Percentiles rank a stretch among this genome's conserved stretches.
These are phyloP conservation scores for Articulospora tetracladia DNA, from an alignment of 495 filamentous ascomycete genomes.

Conservation along the genomic window DNA sequence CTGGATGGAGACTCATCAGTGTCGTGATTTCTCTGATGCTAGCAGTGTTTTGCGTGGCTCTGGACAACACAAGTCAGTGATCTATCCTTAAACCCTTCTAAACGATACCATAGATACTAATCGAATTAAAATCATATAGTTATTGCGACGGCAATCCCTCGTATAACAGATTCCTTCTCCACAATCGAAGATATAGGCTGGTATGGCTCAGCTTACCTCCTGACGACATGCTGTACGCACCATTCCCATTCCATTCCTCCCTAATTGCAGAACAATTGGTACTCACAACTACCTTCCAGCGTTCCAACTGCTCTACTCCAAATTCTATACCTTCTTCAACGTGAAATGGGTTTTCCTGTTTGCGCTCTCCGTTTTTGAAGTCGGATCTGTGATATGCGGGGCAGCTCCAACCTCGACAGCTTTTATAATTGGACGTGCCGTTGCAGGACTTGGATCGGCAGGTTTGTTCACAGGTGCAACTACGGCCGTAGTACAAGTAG, in stretches of 20 bases:
- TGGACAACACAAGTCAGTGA: conserved; percentile 22
- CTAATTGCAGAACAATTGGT: background rate
- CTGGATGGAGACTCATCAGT: background rate
- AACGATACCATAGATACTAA: background rate
- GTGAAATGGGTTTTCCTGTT: conserved; percentile 30
- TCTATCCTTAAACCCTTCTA: background rate
- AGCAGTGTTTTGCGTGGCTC: conserved; percentile 11
- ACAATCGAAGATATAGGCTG: conserved; percentile 48
- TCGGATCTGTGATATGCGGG: conserved; percentile 62
- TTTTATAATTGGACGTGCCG: conserved; percentile 57
- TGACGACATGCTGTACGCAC: conserved; percentile 31
- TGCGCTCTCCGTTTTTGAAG: conserved; percentile 73
- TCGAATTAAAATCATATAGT: conserved; percentile 30
- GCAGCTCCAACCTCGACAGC: conserved; percentile 51
- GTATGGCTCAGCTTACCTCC: conserved; percentile 53
- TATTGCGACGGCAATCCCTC: conserved; percentile 52
- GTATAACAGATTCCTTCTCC: conserved; percentile 44
- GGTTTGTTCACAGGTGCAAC: conserved; percentile 44
- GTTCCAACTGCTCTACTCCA: background rate
- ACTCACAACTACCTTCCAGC: background rate
- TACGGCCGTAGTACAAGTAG: conserved; percentile 28
- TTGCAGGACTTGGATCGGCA: conserved; percentile 53
- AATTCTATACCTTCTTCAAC: conserved; percentile 31
- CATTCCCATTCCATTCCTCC: background rate
- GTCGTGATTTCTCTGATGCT: conserved; percentile 2